Percentiles rank a stretch among this genome's conserved stretches.
phyloP scores from a whole-genome alignment of 192 early-diverging fungal genomes.

The Gonapodya prolifera region DNA sequence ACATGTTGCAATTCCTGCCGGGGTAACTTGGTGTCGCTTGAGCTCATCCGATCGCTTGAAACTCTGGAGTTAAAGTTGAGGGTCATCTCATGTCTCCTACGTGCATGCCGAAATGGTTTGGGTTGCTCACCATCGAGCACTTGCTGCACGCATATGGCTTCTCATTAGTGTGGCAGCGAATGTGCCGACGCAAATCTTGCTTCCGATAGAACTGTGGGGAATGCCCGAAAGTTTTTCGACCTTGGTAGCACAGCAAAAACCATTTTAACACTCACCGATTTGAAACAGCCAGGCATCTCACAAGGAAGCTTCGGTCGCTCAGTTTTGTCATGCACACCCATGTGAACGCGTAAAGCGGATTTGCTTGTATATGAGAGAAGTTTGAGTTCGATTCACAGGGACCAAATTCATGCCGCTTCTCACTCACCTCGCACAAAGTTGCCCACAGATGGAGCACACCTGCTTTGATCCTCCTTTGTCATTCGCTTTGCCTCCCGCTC shows the following conservation, averaged over 20 bases:
- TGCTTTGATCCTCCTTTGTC: not conserved
- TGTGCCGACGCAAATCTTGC: conserved; percentile 77
- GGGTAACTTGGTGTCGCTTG: not conserved
- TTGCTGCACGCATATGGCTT: conserved; percentile 63
- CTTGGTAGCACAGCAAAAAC: not conserved
- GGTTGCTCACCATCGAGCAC: not conserved
- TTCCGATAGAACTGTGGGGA: conserved; percentile 58
- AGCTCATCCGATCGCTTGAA: not conserved
- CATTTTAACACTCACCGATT: not conserved
- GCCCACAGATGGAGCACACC: not conserved
- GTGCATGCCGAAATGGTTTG: not conserved
- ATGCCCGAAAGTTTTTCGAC: no score
- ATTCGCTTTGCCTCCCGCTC: not conserved
- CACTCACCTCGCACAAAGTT: not conserved
- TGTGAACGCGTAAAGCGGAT: not conserved
- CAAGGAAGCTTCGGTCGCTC: not conserved
- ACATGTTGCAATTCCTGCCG: not conserved
- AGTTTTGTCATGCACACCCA: not conserved
- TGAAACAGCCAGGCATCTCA: not conserved
- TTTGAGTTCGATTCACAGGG: not conserved
- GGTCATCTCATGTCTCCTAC: no score
- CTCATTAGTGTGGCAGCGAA: conserved; percentile 76
- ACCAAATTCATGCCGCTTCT: not conserved
- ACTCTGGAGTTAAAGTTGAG: not conserved
- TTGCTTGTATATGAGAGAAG: not conserved